Conservation (phyloP, 2,329 filamentous ascomycete genomes). For the Exophiala sp. region DNA sequence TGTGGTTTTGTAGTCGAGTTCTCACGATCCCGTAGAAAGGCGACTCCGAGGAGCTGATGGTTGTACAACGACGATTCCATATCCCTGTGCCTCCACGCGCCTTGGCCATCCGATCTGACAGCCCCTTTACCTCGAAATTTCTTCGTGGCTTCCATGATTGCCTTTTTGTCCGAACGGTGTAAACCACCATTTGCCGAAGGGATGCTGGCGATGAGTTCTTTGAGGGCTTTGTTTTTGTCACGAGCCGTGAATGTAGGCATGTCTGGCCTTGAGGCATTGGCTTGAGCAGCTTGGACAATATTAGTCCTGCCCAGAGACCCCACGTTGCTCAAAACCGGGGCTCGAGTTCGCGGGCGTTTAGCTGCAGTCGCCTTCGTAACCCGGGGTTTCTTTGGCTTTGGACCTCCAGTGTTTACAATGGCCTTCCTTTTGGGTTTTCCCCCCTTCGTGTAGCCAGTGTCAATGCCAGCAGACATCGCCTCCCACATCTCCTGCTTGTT, state of each 20-base stretch:
- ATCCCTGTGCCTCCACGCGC: slow-evolving; percentile 33
- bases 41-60: slow-evolving; percentile 32
- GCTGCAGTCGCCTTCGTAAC: too few species aligned
- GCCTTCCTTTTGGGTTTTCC: slow-evolving; percentile 16
- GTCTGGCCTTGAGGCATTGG: slow-evolving; percentile 26
- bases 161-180: slow-evolving; percentile 28
- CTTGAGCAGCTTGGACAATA: slow-evolving; percentile 30
- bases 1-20: slow-evolving; percentile 23
- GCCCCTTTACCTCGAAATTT: slow-evolving; percentile 29
- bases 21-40: slow-evolving; percentile 26
- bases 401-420: too few species aligned
- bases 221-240: slow-evolving; percentile 32
- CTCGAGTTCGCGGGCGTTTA: too few species aligned
- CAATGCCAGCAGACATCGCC: slow-evolving; percentile 14
- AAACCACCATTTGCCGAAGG: slow-evolving; percentile 29
- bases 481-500: slow-evolving; percentile 15
- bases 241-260: slow-evolving; percentile 29
- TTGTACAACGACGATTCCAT: slow-evolving; percentile 34
- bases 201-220: slow-evolving; percentile 33
- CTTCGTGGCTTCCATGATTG: slow-evolving; percentile 30
- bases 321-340: slow-evolving; percentile 26
- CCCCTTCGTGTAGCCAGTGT: not conserved
- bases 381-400: not conserved
- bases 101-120: slow-evolving; percentile 31
- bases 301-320: slow-evolving; percentile 24